These are phyloP conservation scores for Plectosphaerella sp. DNA, from an alignment of 2,329 filamentous ascomycete species.

Conservation along the genomic window DNA sequence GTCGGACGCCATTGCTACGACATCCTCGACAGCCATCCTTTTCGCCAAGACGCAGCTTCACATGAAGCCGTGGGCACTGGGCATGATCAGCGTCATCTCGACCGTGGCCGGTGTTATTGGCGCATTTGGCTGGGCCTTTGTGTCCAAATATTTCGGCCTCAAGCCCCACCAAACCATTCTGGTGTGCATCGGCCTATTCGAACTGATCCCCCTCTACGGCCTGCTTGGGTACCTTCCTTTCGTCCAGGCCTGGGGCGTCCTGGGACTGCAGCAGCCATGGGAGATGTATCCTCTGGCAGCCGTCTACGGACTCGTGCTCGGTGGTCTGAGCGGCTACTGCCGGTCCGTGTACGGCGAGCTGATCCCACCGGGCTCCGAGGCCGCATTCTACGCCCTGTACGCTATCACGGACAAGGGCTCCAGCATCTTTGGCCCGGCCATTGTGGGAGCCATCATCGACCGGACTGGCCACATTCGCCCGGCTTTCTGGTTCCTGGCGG, in stretches of 20 bases:
- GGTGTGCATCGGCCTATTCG: conserved; percentile 85
- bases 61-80: conserved; percentile 84
- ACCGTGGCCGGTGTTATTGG: conserved; percentile 80
- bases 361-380: conserved; percentile 90
- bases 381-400: conserved; percentile 93
- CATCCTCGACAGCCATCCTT: conserved; percentile 88
- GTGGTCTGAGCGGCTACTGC: conserved; percentile 89
- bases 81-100: conserved; percentile 89
- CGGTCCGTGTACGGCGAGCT: conserved; percentile 88
- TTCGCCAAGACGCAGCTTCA: conserved; percentile 91
- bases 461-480: conserved; percentile 73
- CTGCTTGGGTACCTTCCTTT: conserved; percentile 82
- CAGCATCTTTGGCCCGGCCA: conserved; percentile 87
- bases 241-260: conserved; percentile 66
- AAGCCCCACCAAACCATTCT: conserved; percentile 84
- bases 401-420: conserved; percentile 97
- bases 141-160: conserved; percentile 67
- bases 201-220: conserved; percentile 89
- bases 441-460: conserved; percentile 91
- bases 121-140: conserved; percentile 81
- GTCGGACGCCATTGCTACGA: conserved; percentile 90
- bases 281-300: conserved; percentile 94
- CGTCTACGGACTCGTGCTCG: conserved; percentile 89
- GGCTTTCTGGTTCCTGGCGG: conserved; percentile 88
- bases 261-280: conserved; percentile 90